Percentiles rank a stretch among this genome's conserved stretches.
Evolutionary conservation across 2,329 filamentous ascomycete genomes (phyloP).

Genomic region (Coniochaeta sp.): DNA sequence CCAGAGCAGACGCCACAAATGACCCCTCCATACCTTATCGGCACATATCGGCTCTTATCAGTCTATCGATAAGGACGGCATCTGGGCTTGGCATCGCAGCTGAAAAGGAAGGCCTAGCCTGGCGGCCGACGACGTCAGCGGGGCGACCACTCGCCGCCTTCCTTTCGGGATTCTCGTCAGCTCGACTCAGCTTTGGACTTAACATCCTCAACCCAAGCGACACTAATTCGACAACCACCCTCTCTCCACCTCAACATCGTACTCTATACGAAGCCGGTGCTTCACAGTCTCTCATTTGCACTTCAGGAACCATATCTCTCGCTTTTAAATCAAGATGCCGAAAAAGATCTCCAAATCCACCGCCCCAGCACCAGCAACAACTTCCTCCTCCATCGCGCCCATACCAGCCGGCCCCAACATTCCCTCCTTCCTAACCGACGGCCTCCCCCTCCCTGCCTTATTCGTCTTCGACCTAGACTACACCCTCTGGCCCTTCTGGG

Average conservation of each 20-base stretch:
- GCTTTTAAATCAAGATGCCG: constrained; percentile 10
- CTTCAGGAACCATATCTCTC: too few relatives aligned
- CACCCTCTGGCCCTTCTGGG: constrained; percentile 98
- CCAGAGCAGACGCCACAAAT: not conserved
- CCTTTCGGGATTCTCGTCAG: not conserved
- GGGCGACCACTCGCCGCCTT: not conserved
- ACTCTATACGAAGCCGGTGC: not conserved
- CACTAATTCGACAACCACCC: too few relatives aligned
- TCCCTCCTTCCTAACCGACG: constrained; percentile 40
- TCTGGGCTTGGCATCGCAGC: not conserved
- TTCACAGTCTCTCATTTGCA: too few relatives aligned
- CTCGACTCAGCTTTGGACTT: too few relatives aligned
- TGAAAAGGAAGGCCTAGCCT: not conserved
- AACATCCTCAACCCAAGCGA: not conserved
- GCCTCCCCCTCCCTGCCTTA: constrained; percentile 69
- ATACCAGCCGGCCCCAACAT: constrained; percentile 14
- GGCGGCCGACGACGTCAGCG: not conserved
- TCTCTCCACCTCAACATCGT: too few relatives aligned
- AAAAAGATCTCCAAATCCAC: constrained; percentile 12
- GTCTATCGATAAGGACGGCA: too few relatives aligned
- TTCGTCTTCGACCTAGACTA: constrained; percentile 96
- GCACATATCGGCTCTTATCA: too few relatives aligned
- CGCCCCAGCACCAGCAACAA: constrained; percentile 7
- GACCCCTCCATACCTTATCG: not conserved
- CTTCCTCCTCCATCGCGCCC: constrained; percentile 16